These are phyloP conservation scores for Poa annua DNA, from an alignment of 176 grass and related monocot species.

Conservation along the genomic window DNA sequence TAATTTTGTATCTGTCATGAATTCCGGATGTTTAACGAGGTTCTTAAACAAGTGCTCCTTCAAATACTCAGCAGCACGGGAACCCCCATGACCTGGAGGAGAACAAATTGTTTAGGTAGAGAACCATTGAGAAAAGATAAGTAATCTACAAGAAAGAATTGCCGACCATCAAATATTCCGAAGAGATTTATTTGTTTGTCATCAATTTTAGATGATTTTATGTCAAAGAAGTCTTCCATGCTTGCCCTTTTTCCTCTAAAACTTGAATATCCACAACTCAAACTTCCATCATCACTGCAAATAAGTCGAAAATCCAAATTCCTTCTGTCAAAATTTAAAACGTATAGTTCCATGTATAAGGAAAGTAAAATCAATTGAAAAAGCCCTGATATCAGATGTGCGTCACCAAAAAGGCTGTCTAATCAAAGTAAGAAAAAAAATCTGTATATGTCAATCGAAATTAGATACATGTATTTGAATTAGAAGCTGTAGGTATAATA, in stretches of 20 bases:
- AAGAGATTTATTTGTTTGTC: slow-evolving; percentile 87
- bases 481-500: background rate
- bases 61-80: slow-evolving; percentile 98
- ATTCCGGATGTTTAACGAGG: slow-evolving; percentile 83
- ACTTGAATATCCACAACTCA: slow-evolving; percentile 96
- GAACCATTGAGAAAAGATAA: background rate
- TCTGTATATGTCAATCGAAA: background rate
- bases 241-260: slow-evolving; percentile 96
- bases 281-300: slow-evolving; percentile 82
- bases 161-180: slow-evolving; percentile 93
- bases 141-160: slow-evolving; percentile 39
- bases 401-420: background rate
- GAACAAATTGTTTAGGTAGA: slow-evolving; percentile 32
- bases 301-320: slow-evolving; percentile 43
- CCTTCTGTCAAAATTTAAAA: slow-evolving; percentile 28
- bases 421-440: background rate
- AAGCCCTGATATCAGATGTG: background rate
- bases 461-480: background rate
- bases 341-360: background rate
- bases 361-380: slow-evolving; percentile 2
- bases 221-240: slow-evolving; percentile 99
- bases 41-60: slow-evolving; percentile 97
- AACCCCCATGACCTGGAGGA: slow-evolving; percentile 88
- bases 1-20: slow-evolving; percentile 87
- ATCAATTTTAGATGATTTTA: slow-evolving; percentile 83